Percentiles rank a stretch among this genome's conserved stretches.
Evolutionary conservation across 1,284 basidiomycete species (phyloP).

Genomic region (Lentinula novae-zelandiae): DNA sequence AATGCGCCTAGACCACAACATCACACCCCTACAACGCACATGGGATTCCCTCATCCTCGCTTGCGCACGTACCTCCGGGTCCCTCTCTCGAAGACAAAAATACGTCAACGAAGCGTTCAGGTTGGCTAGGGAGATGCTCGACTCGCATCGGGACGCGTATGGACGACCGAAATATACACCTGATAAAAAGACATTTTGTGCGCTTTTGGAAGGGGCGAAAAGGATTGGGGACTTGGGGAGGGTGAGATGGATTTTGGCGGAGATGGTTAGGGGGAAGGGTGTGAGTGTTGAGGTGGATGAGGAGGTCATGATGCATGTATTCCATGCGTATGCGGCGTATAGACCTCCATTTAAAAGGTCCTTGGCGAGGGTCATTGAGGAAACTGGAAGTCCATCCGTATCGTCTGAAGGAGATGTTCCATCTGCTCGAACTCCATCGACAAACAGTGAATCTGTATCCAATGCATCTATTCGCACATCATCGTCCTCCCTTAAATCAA

Average conservation of each 20-base stretch:
- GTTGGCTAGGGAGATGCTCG: slow-evolving; percentile 79
- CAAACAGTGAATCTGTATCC: slow-evolving; percentile 13
- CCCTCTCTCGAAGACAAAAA: slow-evolving; percentile 27
- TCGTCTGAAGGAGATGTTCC: too few relatives aligned
- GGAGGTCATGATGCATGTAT: slow-evolving; percentile 78
- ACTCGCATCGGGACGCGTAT: slow-evolving; percentile 61
- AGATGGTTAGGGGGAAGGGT: slow-evolving; percentile 57
- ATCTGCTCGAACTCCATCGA: neutral
- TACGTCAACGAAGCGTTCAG: slow-evolving; percentile 79
- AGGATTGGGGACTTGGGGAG: slow-evolving; percentile 79
- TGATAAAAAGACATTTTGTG: slow-evolving; percentile 71
- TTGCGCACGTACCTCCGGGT: slow-evolving; percentile 57
- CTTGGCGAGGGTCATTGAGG: slow-evolving; percentile 32
- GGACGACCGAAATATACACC: slow-evolving; percentile 60
- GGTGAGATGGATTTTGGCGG: slow-evolving; percentile 88
- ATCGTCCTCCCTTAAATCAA: too few relatives aligned
- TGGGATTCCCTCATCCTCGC: slow-evolving; percentile 85
- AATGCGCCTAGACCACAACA: slow-evolving; percentile 70
- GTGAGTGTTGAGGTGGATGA: slow-evolving; percentile 52
- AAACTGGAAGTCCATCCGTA: neutral
- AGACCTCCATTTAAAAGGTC: slow-evolving; percentile 62
- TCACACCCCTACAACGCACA: slow-evolving; percentile 64
- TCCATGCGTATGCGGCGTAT: slow-evolving; percentile 87
- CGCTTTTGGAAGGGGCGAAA: slow-evolving; percentile 87
- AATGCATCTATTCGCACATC: neutral